These are phyloP conservation scores for Melastoma candidum DNA, from an alignment of 441 rosid genomes.

Conservation along the genomic window DNA sequence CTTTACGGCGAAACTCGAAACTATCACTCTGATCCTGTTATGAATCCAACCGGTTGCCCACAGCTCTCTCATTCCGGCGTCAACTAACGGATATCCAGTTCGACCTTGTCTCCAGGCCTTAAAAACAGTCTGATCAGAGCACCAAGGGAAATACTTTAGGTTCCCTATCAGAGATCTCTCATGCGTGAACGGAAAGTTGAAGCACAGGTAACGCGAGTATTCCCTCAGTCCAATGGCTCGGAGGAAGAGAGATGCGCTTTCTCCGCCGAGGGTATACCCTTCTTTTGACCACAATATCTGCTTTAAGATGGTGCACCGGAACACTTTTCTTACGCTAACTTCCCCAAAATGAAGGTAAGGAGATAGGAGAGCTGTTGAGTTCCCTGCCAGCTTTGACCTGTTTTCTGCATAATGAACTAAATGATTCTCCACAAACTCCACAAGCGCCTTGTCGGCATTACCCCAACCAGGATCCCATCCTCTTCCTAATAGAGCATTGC, in stretches of 20 bases:
- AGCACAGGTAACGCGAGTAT: conserved; percentile 83
- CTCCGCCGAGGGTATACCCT: conserved; percentile 43
- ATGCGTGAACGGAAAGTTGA: conserved; percentile 83
- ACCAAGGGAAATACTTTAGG: conserved; percentile 77
- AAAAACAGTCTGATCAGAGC: conserved; percentile 42
- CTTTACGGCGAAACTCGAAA: conserved; percentile 78
- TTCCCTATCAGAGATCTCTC: conserved; percentile 58
- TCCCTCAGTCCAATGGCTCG: conserved; percentile 77
- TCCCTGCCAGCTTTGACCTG: conserved; percentile 46
- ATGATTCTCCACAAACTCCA: conserved; percentile 55
- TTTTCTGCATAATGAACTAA: conserved; percentile 42
- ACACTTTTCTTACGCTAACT: conserved; percentile 69
- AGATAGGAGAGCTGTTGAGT: conserved; percentile 63
- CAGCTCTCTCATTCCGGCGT: conserved; percentile 96
- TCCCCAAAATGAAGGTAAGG: conserved; percentile 90
- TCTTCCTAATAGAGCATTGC: conserved; percentile 73
- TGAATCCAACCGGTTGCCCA: conserved; percentile 98
- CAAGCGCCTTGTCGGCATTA: conserved; percentile 59
- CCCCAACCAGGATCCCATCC: conserved; percentile 92
- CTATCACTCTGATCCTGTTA: conserved; percentile 77
- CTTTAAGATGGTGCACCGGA: conserved; percentile 49
- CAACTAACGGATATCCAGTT: conserved; percentile 92
- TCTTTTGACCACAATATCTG: conserved; percentile 66
- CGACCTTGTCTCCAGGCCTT: conserved; percentile 92
- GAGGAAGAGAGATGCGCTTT: conserved; percentile 55